Percentiles rank a stretch among this genome's conserved stretches.
Conservation (phyloP, 805 yeast genomes). For the Myxozyma vanderwaltii region DNA sequence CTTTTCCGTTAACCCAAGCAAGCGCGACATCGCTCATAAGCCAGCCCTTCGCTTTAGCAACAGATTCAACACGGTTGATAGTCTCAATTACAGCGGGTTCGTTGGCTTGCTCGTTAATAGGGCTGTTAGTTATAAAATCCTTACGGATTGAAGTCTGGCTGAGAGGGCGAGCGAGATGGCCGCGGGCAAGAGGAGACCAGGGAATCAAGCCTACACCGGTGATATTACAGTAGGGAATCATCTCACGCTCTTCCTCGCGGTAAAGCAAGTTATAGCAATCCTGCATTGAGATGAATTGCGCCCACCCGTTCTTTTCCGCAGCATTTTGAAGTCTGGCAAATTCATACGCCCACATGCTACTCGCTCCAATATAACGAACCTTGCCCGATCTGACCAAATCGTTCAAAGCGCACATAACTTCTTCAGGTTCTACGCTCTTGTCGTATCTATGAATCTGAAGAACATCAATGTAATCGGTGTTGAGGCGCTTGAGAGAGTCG, state of each 20-base stretch:
- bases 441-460: slow-evolving; percentile 62
- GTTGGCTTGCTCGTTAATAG: slow-evolving; percentile 24
- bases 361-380: slow-evolving; percentile 63
- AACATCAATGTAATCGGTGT: slow-evolving; percentile 57
- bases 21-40: slow-evolving; percentile 1
- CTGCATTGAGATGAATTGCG: slow-evolving; percentile 62
- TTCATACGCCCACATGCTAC: slow-evolving; percentile 59
- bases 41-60: slow-evolving; percentile 48
- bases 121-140: slow-evolving; percentile 13
- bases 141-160: slow-evolving; percentile 21
- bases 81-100: slow-evolving; percentile 39
- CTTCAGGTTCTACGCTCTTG: slow-evolving; percentile 48
- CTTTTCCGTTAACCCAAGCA: not conserved
- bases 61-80: slow-evolving; percentile 51
- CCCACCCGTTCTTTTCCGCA: slow-evolving; percentile 62
- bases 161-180: slow-evolving; percentile 55
- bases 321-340: slow-evolving; percentile 55
- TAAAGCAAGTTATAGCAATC: slow-evolving; percentile 57
- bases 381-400: slow-evolving; percentile 52
- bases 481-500: slow-evolving; percentile 47
- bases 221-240: slow-evolving; percentile 56
- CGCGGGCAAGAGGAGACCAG: slow-evolving; percentile 62
- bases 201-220: slow-evolving; percentile 61
- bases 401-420: slow-evolving; percentile 59
- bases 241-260: slow-evolving; percentile 68